Base-by-base conservation (phyloP, 164 flowering plant genomes). In the Aristolochia californica region DNA sequence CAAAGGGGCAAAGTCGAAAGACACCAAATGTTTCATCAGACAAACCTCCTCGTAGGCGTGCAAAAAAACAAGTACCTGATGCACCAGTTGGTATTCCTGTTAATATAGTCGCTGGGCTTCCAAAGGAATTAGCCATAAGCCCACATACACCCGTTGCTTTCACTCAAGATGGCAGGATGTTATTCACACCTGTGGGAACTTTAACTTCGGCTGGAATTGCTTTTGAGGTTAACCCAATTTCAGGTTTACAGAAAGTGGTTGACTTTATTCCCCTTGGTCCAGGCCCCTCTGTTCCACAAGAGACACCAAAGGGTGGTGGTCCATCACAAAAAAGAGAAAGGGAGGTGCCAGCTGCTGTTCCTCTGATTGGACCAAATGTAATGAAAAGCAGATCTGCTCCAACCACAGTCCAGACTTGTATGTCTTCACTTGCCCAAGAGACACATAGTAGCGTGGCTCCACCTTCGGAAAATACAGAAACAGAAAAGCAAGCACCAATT, bases 21-120 rank as follows among this genome's bases (percentile, higher is more conserved):
- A 47, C 63, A 53, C 79, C 65, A 38, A 62, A 72, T 69, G 85
- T 15, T 50, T 23, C 71, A 54, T 59, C 45, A 24, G 83, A 74
- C 61, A 59, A 74, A 45, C 74, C 84, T 56, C 16, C 54, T n/a
- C 69, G 84, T 17, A 80, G 80, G 10, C 74, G 84, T 64, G 84
- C 82, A 43, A 85, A 68, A 68, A 84, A 78, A 53, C 83, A 71
- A 47, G 68, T 21, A 53, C 18, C 61, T 27, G 49, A 21, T 34
- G 34, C 60, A 14, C 47, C 68, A 15, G 50, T 52, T 57, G 57
- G 45, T 47, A 28, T 67, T 51, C 66, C 66, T 59, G 45, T 13
- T 52, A 61, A 34, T 54, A 27, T 53, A 21, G 26, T 62, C 27
- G 27, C 62, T 44, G 57, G 22, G 43, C 28, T 47, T 21, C 48